Conservation (phyloP, 192 early-diverging fungal genomes). For the Coemansia sp. region DNA sequence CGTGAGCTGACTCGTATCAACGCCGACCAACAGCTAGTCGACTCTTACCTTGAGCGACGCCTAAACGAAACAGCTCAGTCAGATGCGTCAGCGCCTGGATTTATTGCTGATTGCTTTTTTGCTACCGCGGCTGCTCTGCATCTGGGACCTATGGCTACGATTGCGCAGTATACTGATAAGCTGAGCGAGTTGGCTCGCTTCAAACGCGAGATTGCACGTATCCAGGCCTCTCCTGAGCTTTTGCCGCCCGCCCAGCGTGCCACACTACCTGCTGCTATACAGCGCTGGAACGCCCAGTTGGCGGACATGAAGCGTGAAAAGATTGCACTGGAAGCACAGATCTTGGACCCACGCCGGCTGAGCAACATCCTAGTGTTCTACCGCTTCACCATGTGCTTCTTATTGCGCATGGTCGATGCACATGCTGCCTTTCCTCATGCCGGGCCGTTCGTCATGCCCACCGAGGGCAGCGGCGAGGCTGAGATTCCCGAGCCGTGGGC, state of each 20-base stretch:
- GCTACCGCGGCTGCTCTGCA: slow-evolving; percentile 77
- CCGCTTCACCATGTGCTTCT: slow-evolving; percentile 86
- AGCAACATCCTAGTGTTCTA: slow-evolving; percentile 75
- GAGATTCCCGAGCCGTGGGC: slow-evolving; percentile 50
- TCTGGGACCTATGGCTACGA: slow-evolving; percentile 73
- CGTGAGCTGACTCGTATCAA: slow-evolving; percentile 80
- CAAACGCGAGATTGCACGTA: slow-evolving; percentile 65
- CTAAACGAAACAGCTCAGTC: neutral
- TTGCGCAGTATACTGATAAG: slow-evolving; percentile 67
- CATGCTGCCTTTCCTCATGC: slow-evolving; percentile 30
- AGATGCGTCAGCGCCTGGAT: slow-evolving; percentile 56
- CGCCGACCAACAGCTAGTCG: slow-evolving; percentile 68
- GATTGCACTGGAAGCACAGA: slow-evolving; percentile 73
- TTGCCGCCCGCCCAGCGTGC: slow-evolving; percentile 30
- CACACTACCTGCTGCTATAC: slow-evolving; percentile 49
- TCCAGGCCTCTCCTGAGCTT: slow-evolving; percentile 36
- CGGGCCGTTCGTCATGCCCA: slow-evolving; percentile 39
- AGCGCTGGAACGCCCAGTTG: slow-evolving; percentile 68
- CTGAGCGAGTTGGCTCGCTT: slow-evolving; percentile 71
- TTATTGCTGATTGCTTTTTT: slow-evolving; percentile 91
- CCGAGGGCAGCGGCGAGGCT: slow-evolving; percentile 9
- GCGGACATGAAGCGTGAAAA: slow-evolving; percentile 68
- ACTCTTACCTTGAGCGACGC: slow-evolving; percentile 58
- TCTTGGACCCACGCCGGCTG: slow-evolving; percentile 75
- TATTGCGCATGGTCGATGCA: slow-evolving; percentile 74